Base-by-base conservation (phyloP, 495 filamentous ascomycete genomes). In the Thozetella sp. region DNA sequence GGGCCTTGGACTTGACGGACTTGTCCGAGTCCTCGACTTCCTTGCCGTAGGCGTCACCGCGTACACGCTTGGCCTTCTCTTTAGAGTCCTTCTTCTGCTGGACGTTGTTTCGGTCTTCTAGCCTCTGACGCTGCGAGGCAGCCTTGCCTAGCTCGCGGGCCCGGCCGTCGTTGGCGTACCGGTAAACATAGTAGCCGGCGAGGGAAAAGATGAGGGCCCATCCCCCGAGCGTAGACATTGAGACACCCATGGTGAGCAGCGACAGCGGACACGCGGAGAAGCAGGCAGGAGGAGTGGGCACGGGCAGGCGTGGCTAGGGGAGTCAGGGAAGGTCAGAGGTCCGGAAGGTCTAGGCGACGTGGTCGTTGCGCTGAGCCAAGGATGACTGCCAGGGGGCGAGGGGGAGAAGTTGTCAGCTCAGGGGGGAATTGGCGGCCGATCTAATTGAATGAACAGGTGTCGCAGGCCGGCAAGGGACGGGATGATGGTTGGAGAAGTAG, bases 121-220 rank as follows among this genome's bases (percentile, higher is more conserved):
- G 50, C 25, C 60, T 65, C 56, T 59, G 56, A 15, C 59, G 62
- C 46, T 63, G 64, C n/a, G 64, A 19, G 43, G 57, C 56, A 20
- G 43, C 43, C 43, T 48, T 48, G 43, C 11, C 43, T 13, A 48
- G 10, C 9, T 48, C 43, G 9, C 43, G 43, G 11, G n/a, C 43
- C 3, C 43, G 43, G 43, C 43, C 43, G 10, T 48, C 57, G 45
- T 59, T 58, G 52, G 50, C 37, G 10, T 54, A 25, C 10, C 53
- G 51, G 34, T 60, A 72, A 26, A 53, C 62, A 20, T 69, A 68
- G 22, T 59, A 55, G 22, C 76, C 84, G 48, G 73, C 72, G 46
- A 83, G 68, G 24, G 77, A 78, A 51, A 88, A 65, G 64, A 89
- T 74, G 66, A 84, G 73, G 53, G 78, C 83, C 86, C 86, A 90